Base-by-base conservation (phyloP, 148 eudicot genomes). In the Pouteria glomerata region DNA sequence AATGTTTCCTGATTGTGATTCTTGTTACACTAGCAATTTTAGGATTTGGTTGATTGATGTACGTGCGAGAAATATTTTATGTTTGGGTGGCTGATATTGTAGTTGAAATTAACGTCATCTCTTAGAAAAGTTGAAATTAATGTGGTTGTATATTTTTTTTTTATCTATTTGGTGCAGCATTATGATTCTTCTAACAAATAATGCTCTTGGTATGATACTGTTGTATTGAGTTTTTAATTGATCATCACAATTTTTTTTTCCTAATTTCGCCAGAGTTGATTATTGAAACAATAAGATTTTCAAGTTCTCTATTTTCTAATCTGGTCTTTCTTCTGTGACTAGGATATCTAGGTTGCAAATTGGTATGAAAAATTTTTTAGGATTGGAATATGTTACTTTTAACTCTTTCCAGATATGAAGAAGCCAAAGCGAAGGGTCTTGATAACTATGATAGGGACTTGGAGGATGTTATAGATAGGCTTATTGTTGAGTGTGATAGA, bases 381-480 rank as follows among this genome's bases (percentile, higher is more conserved):
- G 64, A 57, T 66, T 33, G 57, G 47, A 56, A 37, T 56, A 19
- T 63, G 59, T 57, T 66, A 27, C 73, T 72, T 89, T 90, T n/a
- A 80, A 89, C 86, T 61, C 53, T 57, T 76, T 16, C 51, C 11
- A 94, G 98, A 84, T 94, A 94, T 78, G 90, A 89, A 75, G 97
- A 91, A 83, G 90, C 90, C 14, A 91, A 75, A 79, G 88, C 86
- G 44, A 91, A 91, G 71, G 97, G 96, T 70, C 58, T 69, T 41
- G 90, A 91, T 75, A 89, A 82, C 57, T 94, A 89, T 71, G 98
- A 94, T 56, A 82, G 91, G 74, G 97, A 94, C 34, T 85, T 94
- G 80, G 98, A 94, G 88, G 96, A 94, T 84, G 86, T 83, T 45
- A 94, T 94, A 68, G 98, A 94, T 70, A 84, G 90, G 80, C 98